Conservation (phyloP, 2,329 filamentous ascomycete species). For the Pseudogymnoascus sp. region DNA sequence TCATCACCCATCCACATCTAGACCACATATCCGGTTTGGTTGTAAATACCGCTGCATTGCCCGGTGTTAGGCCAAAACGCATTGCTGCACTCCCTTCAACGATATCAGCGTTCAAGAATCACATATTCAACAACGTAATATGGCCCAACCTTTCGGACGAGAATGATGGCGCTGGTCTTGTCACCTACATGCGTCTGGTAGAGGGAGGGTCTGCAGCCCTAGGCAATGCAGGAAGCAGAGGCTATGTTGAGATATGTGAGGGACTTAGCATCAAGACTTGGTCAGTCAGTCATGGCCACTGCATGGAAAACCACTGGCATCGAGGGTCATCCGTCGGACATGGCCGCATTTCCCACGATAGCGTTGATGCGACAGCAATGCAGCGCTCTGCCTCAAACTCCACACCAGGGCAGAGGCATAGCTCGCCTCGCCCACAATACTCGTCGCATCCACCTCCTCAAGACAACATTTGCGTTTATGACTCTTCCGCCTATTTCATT, state of each 20-base stretch:
- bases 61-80: slow-evolving; percentile 73
- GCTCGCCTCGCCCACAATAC: background rate
- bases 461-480: slow-evolving; percentile 60
- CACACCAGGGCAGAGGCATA: background rate
- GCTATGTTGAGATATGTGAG: slow-evolving; percentile 83
- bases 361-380: background rate
- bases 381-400: background rate
- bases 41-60: slow-evolving; percentile 83
- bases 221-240: slow-evolving; percentile 45
- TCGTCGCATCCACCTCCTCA: background rate
- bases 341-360: background rate
- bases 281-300: slow-evolving; percentile 83
- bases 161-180: slow-evolving; percentile 83
- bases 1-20: slow-evolving; percentile 95
- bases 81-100: slow-evolving; percentile 80
- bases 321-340: slow-evolving; percentile 40
- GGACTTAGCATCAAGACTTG: slow-evolving; percentile 83
- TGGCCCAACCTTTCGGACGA: slow-evolving; percentile 98
- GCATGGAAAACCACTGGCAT: slow-evolving; percentile 65
- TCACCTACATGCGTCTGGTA: slow-evolving; percentile 81
- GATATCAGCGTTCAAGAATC: slow-evolving; percentile 83
- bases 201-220: slow-evolving; percentile 82
- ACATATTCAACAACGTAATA: slow-evolving; percentile 96
- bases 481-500: slow-evolving; percentile 92
- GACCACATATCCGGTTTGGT: slow-evolving; percentile 90